A percentile compares a stretch with the other conserved stretches of the same genome.
Conservation (phyloP, 2,329 filamentous ascomycete species). For the Beauveria scarabaeidicola region DNA sequence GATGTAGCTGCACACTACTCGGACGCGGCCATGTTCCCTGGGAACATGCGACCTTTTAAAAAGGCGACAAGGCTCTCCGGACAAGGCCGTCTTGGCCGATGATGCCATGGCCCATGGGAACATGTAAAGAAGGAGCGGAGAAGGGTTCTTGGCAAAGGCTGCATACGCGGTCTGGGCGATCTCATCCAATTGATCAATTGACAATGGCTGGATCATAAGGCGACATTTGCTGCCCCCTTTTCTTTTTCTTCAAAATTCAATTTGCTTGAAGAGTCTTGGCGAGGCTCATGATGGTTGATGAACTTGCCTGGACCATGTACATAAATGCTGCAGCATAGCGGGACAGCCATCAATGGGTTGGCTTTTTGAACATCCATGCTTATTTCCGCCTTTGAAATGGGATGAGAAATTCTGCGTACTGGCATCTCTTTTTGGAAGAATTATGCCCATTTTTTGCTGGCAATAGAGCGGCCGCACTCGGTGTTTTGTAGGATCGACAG, state of each 20-base stretch:
- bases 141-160: slow-evolving; percentile 2
- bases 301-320: not conserved
- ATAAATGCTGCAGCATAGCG: no score
- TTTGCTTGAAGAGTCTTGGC: not conserved
- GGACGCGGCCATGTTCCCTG: not conserved
- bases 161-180: not conserved
- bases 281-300: not conserved
- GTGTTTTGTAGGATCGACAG: not conserved
- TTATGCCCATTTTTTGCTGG: not conserved
- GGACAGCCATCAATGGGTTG: no score
- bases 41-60: not conserved
- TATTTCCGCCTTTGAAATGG: not conserved
- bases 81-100: slow-evolving; percentile 3
- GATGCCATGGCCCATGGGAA: not conserved
- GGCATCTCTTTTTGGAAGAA: not conserved
- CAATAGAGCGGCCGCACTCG: not conserved
- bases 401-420: not conserved
- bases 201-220: not conserved
- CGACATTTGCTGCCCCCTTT: not conserved
- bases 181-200: not conserved
- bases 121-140: not conserved
- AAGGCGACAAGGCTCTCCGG: not conserved
- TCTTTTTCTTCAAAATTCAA: not conserved
- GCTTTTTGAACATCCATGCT: not conserved
- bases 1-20: not conserved